Percentiles rank a stretch among this genome's conserved stretches.
These are phyloP conservation scores for Phanerochaete carnosa DNA, from an alignment of 768 basidiomycete species.

Conservation along the genomic window DNA sequence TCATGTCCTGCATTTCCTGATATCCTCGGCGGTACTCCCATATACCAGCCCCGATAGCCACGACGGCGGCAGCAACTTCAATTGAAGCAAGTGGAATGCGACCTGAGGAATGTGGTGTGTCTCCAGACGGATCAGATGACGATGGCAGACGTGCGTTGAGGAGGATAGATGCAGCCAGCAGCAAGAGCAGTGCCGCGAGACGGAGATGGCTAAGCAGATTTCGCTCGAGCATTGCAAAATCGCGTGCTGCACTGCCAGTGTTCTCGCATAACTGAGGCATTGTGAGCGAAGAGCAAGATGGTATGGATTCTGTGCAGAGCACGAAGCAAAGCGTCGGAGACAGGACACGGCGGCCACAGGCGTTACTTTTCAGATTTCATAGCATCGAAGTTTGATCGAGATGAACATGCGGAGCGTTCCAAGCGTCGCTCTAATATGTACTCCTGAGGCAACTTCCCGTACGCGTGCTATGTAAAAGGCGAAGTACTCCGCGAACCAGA, in stretches of 20 bases:
- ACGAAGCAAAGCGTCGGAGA: no score
- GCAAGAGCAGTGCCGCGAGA: constrained; percentile 58
- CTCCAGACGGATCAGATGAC: constrained; percentile 17
- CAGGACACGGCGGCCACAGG: background rate
- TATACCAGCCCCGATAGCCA: constrained; percentile 50
- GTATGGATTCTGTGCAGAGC: background rate
- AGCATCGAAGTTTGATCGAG: no score
- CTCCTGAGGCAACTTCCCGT: no score
- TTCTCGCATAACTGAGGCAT: constrained; percentile 17
- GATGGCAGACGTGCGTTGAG: constrained; percentile 52
- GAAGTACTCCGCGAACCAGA: no score
- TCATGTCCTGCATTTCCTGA: constrained; percentile 51
- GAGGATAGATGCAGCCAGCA: constrained; percentile 62
- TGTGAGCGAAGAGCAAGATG: background rate
- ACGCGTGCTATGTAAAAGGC: no score
- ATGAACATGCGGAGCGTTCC: no score
- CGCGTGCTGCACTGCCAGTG: constrained; percentile 51
- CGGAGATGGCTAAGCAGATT: constrained; percentile 70
- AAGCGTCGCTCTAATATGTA: no score
- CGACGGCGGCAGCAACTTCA: constrained; percentile 50
- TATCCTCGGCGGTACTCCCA: constrained; percentile 68
- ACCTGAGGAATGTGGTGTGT: constrained; percentile 25
- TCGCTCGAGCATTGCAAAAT: constrained; percentile 77
- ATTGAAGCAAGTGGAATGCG: constrained; percentile 50
- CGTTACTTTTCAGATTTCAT: no score